Conservation (phyloP, 305 asterid genomes). For the Solanum hybrid region DNA sequence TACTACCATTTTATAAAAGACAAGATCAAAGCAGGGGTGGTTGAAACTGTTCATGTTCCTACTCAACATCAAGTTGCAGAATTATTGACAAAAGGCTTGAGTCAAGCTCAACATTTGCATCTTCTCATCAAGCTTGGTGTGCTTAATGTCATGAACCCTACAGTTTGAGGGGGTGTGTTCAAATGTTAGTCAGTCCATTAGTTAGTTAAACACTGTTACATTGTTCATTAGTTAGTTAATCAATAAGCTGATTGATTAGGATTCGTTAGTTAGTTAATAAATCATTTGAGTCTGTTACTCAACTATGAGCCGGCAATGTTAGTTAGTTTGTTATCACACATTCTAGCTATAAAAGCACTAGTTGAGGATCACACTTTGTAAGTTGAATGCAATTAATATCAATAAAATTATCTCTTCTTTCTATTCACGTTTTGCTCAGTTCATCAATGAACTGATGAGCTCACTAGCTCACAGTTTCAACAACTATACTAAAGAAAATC, state of each 20-base stretch:
- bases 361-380: background rate
- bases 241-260: background rate
- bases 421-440: background rate
- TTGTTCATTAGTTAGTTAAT: background rate
- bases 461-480: background rate
- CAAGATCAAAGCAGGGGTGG: background rate
- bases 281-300: background rate
- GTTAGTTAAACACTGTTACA: background rate
- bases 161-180: background rate
- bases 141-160: background rate
- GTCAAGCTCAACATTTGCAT: background rate
- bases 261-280: background rate
- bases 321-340: background rate
- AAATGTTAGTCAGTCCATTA: background rate
- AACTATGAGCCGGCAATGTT: background rate
- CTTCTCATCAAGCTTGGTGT: background rate
- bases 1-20: no score
- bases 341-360: background rate
- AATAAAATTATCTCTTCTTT: background rate
- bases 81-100: background rate
- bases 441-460: background rate
- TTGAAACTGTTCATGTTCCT: background rate
- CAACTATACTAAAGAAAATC: background rate
- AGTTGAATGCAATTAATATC: background rate
- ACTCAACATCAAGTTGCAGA: background rate